Conservation (phyloP, 139 green algal genomes). For the Chlamydomonas sp. region DNA sequence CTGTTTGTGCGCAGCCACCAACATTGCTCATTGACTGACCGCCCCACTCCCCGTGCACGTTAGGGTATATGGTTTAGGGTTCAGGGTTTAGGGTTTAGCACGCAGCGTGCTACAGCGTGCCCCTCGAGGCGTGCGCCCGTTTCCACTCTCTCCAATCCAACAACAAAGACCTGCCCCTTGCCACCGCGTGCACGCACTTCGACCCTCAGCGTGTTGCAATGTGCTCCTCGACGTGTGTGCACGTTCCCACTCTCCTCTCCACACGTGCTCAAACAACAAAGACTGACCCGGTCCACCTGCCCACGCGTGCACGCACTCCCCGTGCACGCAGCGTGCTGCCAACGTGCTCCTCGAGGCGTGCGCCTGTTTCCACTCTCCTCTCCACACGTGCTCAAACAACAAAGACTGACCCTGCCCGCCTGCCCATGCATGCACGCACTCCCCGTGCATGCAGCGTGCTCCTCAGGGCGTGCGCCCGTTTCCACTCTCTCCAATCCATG, state of each 20-base stretch:
- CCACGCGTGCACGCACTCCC: not conserved
- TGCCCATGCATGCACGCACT: too few relatives aligned
- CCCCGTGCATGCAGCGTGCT: too few relatives aligned
- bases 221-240: too few relatives aligned
- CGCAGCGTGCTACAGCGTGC: slow-evolving; percentile 7
- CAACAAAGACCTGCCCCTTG: not conserved
- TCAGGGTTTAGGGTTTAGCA: not conserved
- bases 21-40: not conserved
- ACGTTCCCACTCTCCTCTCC: not conserved
- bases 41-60: not conserved
- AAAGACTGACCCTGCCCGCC: not conserved
- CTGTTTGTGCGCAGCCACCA: not conserved
- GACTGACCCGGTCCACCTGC: not conserved
- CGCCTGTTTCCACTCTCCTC: not conserved
- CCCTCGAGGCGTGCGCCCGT: too few relatives aligned
- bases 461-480: not conserved
- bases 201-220: slow-evolving; percentile 66
- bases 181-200: too few relatives aligned
- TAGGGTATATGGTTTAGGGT: not conserved
- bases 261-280: not conserved
- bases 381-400: not conserved
- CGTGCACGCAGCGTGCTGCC: too few relatives aligned
- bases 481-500: not conserved
- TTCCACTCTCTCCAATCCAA: not conserved
- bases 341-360: not conserved